These are phyloP conservation scores for Xylaria telfairii DNA, from an alignment of 495 filamentous ascomycete genomes.

Conservation along the genomic window DNA sequence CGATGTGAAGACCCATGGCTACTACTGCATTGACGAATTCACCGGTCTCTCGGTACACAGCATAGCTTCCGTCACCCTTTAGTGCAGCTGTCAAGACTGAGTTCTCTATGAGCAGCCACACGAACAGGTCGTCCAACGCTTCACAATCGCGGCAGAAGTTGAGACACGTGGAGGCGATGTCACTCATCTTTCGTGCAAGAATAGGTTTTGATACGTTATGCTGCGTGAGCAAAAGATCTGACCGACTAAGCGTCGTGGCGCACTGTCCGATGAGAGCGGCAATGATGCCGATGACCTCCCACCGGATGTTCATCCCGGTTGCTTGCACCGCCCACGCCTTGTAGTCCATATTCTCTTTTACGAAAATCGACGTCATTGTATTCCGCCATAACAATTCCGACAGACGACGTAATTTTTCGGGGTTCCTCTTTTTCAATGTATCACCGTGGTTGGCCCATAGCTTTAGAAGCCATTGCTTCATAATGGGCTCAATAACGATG, in stretches of 20 bases:
- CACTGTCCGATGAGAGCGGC: conserved; percentile 38
- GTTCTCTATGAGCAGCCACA: conserved; percentile 41
- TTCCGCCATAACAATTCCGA: conserved; percentile 41
- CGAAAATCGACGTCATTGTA: conserved; percentile 32
- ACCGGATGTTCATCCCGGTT: conserved; percentile 39
- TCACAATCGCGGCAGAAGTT: conserved; percentile 40
- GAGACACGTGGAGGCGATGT: conserved; percentile 38
- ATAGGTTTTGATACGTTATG: conserved; percentile 30
- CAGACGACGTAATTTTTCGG: conserved; percentile 37
- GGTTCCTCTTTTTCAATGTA: conserved; percentile 33
- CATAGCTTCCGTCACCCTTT: conserved; percentile 37
- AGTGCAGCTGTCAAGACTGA: conserved; percentile 28
- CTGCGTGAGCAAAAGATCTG: conserved; percentile 31
- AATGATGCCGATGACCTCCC: conserved; percentile 44
- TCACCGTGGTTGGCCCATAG: conserved; percentile 34
- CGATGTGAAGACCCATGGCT: conserved; percentile 39
- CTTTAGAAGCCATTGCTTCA: conserved; percentile 42
- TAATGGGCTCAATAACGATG: conserved; percentile 39
- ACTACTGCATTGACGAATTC: conserved; percentile 34
- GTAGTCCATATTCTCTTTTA: conserved; percentile 35
- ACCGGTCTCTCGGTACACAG: conserved; percentile 35
- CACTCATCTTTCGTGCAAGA: conserved; percentile 35
- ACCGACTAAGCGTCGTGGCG: conserved; percentile 34
- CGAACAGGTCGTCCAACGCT: conserved; percentile 35
- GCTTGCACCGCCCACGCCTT: conserved; percentile 35